Percentiles rank a stretch among this genome's conserved stretches.
Conservation (phyloP, 1,139 yeast species). For the Saccharomyces pastorianus region DNA sequence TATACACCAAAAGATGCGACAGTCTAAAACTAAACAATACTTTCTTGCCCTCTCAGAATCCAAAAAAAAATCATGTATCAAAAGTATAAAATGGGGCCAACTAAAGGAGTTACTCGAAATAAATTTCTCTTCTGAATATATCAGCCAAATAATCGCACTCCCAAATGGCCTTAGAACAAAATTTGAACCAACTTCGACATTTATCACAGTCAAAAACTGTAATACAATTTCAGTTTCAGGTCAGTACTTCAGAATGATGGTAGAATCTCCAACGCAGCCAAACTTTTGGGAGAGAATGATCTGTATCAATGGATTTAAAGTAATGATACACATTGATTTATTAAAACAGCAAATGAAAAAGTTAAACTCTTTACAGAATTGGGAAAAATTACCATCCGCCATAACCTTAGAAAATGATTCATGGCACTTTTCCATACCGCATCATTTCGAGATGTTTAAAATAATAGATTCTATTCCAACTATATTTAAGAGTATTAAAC, state of each 20-base stretch:
- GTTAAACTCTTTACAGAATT: conserved; percentile 26
- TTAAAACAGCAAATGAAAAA: conserved; percentile 27
- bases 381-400: conserved; percentile 41
- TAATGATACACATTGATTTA: conserved; percentile 19
- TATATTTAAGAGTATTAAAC: conserved; percentile 47
- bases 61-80: conserved; percentile 15
- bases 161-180: conserved; percentile 45
- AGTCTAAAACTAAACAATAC: conserved; percentile 23
- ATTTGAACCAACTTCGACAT: conserved; percentile 37
- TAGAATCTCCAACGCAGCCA: conserved; percentile 45
- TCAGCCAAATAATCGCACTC: conserved; percentile 31
- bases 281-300: conserved; percentile 46
- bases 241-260: conserved; percentile 41
- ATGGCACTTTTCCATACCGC: conserved; percentile 36
- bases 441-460: conserved; percentile 49
- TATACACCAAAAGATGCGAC: conserved; percentile 29
- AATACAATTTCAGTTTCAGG: conserved; percentile 22
- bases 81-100: conserved; percentile 17
- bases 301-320: conserved; percentile 35
- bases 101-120: conserved; percentile 19
- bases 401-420: conserved; percentile 29
- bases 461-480: conserved; percentile 56
- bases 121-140: conserved; percentile 21
- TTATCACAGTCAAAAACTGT: conserved; percentile 14
- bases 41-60: conserved; percentile 17